These are phyloP conservation scores for Dryas alaskensis DNA, from an alignment of 306 rosid genomes.

Conservation along the genomic window DNA sequence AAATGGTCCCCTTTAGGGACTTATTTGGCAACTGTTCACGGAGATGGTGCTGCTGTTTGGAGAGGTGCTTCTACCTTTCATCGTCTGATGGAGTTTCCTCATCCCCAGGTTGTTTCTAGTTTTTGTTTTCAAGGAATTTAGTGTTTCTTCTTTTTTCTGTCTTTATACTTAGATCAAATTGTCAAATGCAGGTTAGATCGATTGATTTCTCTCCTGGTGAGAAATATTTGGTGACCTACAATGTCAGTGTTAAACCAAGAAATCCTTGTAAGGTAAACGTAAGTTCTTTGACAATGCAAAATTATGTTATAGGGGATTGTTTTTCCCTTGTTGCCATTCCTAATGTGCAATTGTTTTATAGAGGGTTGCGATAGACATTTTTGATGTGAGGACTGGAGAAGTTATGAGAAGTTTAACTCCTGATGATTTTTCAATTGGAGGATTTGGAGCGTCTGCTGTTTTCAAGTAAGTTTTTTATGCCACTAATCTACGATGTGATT, in stretches of 20 bases:
- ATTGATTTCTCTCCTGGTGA: conserved; percentile 92
- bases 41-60: conserved; percentile 95
- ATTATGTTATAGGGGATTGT: not conserved
- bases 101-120: conserved; percentile 56
- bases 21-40: conserved; percentile 79
- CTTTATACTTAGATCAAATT: not conserved
- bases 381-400: conserved; percentile 88
- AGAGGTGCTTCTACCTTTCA: conserved; percentile 73
- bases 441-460: conserved; percentile 73
- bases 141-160: not conserved
- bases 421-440: conserved; percentile 83
- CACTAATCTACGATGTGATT: not conserved
- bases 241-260: conserved; percentile 75
- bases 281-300: conserved; percentile 27
- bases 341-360: conserved; percentile 35
- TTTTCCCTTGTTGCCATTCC: conserved; percentile 1
- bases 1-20: conserved; percentile 93
- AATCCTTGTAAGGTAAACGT: conserved; percentile 89
- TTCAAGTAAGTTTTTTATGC: conserved; percentile 49
- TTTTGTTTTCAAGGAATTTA: not conserved
- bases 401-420: conserved; percentile 70
- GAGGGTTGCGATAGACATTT: conserved; percentile 82
- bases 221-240: conserved; percentile 77
- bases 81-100: conserved; percentile 83
- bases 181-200: conserved; percentile 58